These are phyloP conservation scores for Mycena kentingensis DNA, from an alignment of 768 basidiomycete genomes.

Conservation along the genomic window DNA sequence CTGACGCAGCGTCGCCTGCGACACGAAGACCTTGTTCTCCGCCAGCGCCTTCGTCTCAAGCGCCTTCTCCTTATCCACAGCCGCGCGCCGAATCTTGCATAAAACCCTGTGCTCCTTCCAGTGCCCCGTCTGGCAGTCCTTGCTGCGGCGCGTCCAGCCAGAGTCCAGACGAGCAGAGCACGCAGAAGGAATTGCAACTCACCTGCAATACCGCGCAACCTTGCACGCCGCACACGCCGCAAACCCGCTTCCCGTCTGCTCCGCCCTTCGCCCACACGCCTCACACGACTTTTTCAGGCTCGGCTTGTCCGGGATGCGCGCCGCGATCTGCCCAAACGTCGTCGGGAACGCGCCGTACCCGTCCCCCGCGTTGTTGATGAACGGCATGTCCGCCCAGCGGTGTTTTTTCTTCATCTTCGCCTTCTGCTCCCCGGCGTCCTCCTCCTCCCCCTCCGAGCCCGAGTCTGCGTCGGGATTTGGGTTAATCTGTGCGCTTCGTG, in stretches of 20 bases:
- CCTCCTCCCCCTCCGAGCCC: no score
- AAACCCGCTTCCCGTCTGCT: slow-evolving; percentile 10
- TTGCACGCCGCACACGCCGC: slow-evolving; percentile 6
- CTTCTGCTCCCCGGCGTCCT: no score
- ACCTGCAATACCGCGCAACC: slow-evolving; percentile 15
- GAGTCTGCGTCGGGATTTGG: no score
- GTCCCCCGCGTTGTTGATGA: slow-evolving; percentile 13
- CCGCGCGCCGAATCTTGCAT: neutral
- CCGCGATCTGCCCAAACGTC: slow-evolving; percentile 11
- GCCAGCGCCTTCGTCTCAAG: slow-evolving; percentile 5
- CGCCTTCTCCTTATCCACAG: neutral
- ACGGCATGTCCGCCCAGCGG: slow-evolving; percentile 6
- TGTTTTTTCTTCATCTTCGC: no score
- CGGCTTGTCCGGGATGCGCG: slow-evolving; percentile 12
- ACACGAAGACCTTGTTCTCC: slow-evolving; percentile 6
- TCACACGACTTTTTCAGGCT: slow-evolving; percentile 13
- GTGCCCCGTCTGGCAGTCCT: slow-evolving; percentile 15
- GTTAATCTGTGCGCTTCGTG: no score
- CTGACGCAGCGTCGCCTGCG: slow-evolving; percentile 11
- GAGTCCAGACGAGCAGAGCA: neutral
- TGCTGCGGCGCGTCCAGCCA: neutral
- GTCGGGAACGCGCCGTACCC: slow-evolving; percentile 13
- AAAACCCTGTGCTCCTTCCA: slow-evolving; percentile 18
- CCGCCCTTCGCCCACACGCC: slow-evolving; percentile 6
- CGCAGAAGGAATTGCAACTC: neutral